These are phyloP conservation scores for Apophysomyces variabilis DNA, from an alignment of 371 early-diverging fungal species.

Conservation along the genomic window DNA sequence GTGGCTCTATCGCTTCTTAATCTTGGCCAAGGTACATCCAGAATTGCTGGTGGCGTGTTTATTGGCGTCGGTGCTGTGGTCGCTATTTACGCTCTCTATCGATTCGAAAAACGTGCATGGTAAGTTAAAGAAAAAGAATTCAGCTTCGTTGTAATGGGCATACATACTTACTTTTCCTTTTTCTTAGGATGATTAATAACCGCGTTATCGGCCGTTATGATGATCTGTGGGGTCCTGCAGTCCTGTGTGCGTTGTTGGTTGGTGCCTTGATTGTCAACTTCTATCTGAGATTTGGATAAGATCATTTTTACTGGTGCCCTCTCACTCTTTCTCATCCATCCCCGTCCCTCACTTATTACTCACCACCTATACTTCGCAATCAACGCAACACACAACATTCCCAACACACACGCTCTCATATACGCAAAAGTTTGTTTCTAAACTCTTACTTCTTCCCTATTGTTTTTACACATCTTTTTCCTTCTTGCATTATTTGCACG, in stretches of 20 bases:
- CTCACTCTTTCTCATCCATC: not conserved
- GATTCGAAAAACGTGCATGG: constrained; percentile 88
- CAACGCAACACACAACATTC: too few species aligned
- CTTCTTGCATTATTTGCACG: not conserved
- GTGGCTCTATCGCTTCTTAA: constrained; percentile 86
- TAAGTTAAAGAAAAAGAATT: constrained; percentile 9
- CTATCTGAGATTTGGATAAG: constrained; percentile 24
- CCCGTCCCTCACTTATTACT: not conserved
- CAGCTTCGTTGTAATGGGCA: constrained; percentile 25
- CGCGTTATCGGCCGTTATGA: constrained; percentile 60
- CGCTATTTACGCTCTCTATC: constrained; percentile 83
- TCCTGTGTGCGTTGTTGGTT: constrained; percentile 81
- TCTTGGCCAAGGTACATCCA: constrained; percentile 79
- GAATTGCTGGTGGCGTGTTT: constrained; percentile 79
- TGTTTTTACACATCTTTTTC: not conserved
- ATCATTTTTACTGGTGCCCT: not conserved
- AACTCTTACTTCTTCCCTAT: not conserved
- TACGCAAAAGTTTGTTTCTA: not conserved
- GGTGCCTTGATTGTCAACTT: constrained; percentile 42
- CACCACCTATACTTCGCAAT: not conserved
- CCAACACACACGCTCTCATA: too few species aligned
- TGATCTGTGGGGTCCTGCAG: constrained; percentile 67
- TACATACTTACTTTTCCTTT: constrained; percentile 28
- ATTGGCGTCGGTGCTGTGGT: constrained; percentile 75
- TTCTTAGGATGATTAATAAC: constrained; percentile 54